Percentiles rank a stretch among this genome's conserved stretches.
Conservation (phyloP, 768 basidiomycete genomes). For the Asterophora parasitica region DNA sequence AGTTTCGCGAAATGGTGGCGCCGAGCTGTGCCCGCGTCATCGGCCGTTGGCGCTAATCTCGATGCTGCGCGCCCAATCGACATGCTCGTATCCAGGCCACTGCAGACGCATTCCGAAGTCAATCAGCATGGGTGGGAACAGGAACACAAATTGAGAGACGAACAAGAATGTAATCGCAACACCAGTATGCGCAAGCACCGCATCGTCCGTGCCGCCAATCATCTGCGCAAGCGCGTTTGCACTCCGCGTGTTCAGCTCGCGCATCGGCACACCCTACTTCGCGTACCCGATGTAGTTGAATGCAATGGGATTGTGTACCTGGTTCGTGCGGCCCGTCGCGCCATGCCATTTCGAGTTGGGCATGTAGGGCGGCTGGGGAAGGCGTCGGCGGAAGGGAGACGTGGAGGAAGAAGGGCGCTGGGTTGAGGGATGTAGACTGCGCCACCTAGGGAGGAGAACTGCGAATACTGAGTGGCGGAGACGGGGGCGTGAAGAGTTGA, state of each 20-base stretch:
- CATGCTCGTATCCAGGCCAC: too few species aligned
- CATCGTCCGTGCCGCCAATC: slow-evolving; percentile 36
- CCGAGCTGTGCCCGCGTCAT: too few species aligned
- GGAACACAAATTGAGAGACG: too few species aligned
- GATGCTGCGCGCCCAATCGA: too few species aligned
- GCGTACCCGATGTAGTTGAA: slow-evolving; percentile 41
- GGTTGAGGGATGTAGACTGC: slow-evolving; percentile 16
- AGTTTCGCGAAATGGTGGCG: too few species aligned
- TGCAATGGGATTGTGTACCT: slow-evolving; percentile 24
- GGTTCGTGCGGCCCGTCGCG: slow-evolving; percentile 19
- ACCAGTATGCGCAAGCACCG: slow-evolving; percentile 32
- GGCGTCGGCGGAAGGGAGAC: slow-evolving; percentile 28
- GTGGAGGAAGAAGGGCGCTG: slow-evolving; percentile 19
- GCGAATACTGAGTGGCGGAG: slow-evolving; percentile 20
- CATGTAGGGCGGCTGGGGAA: slow-evolving; percentile 29
- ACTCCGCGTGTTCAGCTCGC: slow-evolving; percentile 36
- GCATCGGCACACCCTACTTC: too few species aligned
- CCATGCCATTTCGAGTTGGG: slow-evolving; percentile 22
- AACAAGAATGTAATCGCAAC: too few species aligned
- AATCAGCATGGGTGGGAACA: too few species aligned
- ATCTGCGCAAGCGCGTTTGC: slow-evolving; percentile 29
- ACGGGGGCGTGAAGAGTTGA: slow-evolving; percentile 42
- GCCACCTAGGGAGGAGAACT: slow-evolving; percentile 24
- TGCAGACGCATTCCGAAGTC: too few species aligned
- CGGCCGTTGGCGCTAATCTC: too few species aligned